Base-by-base conservation (phyloP, 2,329 filamentous ascomycete species). In the Colletotrichum cordylinicola region DNA sequence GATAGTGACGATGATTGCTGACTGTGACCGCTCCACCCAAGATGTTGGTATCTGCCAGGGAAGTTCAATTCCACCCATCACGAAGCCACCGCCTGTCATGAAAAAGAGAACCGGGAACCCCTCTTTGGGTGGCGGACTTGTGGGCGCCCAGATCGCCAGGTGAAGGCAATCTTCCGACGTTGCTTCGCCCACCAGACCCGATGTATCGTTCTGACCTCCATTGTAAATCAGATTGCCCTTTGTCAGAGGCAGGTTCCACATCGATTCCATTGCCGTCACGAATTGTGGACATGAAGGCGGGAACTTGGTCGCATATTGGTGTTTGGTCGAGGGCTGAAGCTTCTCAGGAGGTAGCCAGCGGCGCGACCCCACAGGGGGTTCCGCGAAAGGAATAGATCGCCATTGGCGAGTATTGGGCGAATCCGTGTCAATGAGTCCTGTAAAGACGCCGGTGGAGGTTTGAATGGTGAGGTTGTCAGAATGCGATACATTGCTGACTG, bases 81-180 rank as follows among this genome's bases (percentile, higher is more conserved):
- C 75, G 75, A 88, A 88, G 3, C 85, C 85, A 18, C 88, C 88
- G 6, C 88, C 88, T 52, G 88, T 86, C 43, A 89, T 82, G 82
- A 86, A 90, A 24, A 86, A 83, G 7, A 87, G 80, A 1, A 90
- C 88, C 1, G 88, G 88, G 6, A 88, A 79, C 13, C 77, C 77
- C 2, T 77, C 79, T 65, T 80, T 77, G 0, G 82, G 79, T 16
- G 72, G 80, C 31, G 76, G 79, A 2, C 74, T 79, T n/a, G 67
- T 62, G 9, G 70, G 67, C 5, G 86, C 80, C 87, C 88, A 89
- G 10, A 90, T 79, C 52, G 86, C 86, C 15, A 88, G 79, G 13
- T 83, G 84, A 29, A 90, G 79, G 71, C 88, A 90, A 74, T 90
- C 88, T 77, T 83, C 79, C 15, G 77, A 78, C 6, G 77, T 77